Base-by-base conservation (phyloP, 2,329 filamentous ascomycete genomes). In the Cadophora luteo-olivacea region DNA sequence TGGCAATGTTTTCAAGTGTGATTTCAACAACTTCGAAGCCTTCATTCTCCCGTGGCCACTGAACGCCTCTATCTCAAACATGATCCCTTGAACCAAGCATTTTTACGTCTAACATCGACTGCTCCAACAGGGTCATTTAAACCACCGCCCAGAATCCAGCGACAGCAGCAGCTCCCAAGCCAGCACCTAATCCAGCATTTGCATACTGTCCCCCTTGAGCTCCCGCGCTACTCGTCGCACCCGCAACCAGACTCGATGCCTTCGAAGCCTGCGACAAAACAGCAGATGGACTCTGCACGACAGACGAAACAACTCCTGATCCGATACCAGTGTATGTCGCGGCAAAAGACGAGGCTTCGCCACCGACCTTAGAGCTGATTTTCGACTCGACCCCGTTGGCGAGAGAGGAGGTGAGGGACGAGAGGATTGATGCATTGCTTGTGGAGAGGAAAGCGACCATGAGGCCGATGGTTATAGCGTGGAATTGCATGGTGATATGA, bases 321-420 rank as follows among this genome's bases (percentile, higher is more conserved):
- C 57, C 38, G 38, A 32, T 29, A 32, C 58, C 36, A n/a, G 58
- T 45, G 22, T 29, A 61, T 9, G 58, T 61, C 1, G 57, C 57
- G 0, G 57, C 57, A n/a, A 61, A 61, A 7, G 57, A 61, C 12
- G 57, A 61, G 8, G 57, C 57, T 45, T 24, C 22, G 0, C 16
- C 57, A n/a, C 57, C 25, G 16, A 32, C n/a, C 38, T 41, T 61
- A 19, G 51, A 32, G 19, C 24, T 54, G 14, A 54, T 2, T 24
- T 54, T 54, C 14, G 57, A 61, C 29, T 61, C 57, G 57, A 61
- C 57, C 2, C n/a, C n/a, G 33, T 61, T 61, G 3, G 33, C 57
- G 9, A 61, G 19, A 9, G 57, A 61, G 12, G 57, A 60, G 1
- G 55, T 60, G 32, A 60, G 55, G 36, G 55, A 38, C 16, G 55